Evolutionary conservation across 305 asterid species (phyloP).

Genomic region (Plantago lanceolata): DNA sequence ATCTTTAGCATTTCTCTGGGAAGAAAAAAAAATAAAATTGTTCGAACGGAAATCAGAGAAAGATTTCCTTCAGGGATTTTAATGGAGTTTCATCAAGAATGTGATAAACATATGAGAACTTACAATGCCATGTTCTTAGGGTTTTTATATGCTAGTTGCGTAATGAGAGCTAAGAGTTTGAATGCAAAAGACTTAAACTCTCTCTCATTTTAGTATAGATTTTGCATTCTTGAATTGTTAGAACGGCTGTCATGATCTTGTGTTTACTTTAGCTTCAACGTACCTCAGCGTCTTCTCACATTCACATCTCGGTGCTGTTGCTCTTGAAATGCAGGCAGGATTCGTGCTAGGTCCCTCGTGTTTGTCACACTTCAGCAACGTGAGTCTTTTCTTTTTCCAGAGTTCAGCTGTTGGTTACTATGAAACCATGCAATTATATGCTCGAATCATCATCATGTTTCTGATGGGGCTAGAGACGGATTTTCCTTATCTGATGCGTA

Average conservation of each 20-base stretch:
- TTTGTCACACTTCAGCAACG: slow-evolving; percentile 49
- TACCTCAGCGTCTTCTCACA: neutral
- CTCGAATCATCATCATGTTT: slow-evolving; percentile 83
- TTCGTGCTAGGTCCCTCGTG: slow-evolving; percentile 90
- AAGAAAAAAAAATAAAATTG: no score
- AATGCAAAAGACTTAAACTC: no score
- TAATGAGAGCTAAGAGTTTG: no score
- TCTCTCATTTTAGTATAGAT: no score
- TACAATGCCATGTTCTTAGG: neutral
- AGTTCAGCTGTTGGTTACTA: slow-evolving; percentile 60
- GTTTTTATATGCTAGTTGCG: no score
- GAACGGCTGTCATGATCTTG: neutral
- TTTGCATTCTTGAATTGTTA: no score
- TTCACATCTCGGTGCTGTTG: slow-evolving; percentile 9
- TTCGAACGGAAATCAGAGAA: neutral
- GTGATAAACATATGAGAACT: neutral
- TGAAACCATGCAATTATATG: slow-evolving; percentile 68
- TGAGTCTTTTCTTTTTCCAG: slow-evolving; percentile 56
- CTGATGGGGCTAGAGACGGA: slow-evolving; percentile 88
- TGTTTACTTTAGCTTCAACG: neutral
- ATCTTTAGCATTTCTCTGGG: neutral
- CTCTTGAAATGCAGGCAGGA: slow-evolving; percentile 72
- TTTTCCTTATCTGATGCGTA: slow-evolving; percentile 64
- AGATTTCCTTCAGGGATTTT: neutral
- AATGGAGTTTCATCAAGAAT: no score